Percentiles rank a stretch among this genome's conserved stretches.
phyloP scores from a whole-genome alignment of 257 asterid genomes.

The Coffea eugenioides region DNA sequence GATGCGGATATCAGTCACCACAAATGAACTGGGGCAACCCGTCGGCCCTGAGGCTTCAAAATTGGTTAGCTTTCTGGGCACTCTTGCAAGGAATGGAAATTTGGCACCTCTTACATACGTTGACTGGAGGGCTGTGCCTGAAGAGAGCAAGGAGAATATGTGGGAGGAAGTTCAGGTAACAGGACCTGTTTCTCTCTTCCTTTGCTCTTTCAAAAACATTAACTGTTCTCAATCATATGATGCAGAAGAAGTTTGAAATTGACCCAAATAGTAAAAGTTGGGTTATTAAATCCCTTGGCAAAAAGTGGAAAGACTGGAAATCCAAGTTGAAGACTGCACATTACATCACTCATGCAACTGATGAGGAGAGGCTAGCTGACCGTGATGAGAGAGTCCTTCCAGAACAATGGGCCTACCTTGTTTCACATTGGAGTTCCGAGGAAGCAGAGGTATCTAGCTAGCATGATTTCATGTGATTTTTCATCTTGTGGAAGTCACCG shows the following conservation, averaged over 20 bases:
- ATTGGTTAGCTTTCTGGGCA: conserved; percentile 33
- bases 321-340: conserved; percentile 29
- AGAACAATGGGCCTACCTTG: conserved; percentile 43
- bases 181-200: conserved; percentile 5
- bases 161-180: conserved; percentile 40
- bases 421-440: conserved; percentile 40
- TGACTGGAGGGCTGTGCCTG: conserved; percentile 40
- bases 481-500: neutral
- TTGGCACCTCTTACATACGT: conserved; percentile 32
- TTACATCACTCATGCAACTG: conserved; percentile 32
- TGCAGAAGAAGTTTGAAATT: conserved; percentile 35
- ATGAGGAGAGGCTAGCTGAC: conserved; percentile 43
- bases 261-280: conserved; percentile 30
- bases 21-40: conserved; percentile 37
- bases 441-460: conserved; percentile 27
- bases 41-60: conserved; percentile 32
- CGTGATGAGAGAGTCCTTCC: conserved; percentile 45
- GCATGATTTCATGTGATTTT: neutral
- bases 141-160: conserved; percentile 32
- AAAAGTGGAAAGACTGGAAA: conserved; percentile 40
- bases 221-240: neutral
- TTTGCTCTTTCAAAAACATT: neutral
- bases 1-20: conserved; percentile 21
- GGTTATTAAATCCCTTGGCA: conserved; percentile 33
- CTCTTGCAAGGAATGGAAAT: conserved; percentile 36